These are phyloP conservation scores for Ramaria rubella DNA, from an alignment of 768 basidiomycete genomes.

Conservation along the genomic window DNA sequence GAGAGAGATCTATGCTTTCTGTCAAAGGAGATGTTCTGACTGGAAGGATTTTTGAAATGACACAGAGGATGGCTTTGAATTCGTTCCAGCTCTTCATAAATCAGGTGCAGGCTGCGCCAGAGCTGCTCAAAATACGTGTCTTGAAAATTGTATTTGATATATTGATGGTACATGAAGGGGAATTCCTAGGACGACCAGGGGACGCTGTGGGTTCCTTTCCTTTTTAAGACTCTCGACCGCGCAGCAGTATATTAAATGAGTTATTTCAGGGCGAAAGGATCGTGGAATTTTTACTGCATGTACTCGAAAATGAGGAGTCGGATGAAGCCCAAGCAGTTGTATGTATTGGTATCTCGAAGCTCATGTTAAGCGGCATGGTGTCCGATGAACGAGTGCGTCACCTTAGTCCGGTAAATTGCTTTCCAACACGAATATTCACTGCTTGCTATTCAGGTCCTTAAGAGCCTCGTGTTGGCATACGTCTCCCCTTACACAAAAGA, in stretches of 20 bases:
- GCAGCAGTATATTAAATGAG: background rate
- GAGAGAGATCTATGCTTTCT: conserved; percentile 1
- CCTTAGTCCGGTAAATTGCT: background rate
- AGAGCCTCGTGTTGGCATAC: conserved; percentile 52
- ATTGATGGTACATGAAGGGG: conserved; percentile 73
- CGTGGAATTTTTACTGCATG: conserved; percentile 57
- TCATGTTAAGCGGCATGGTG: conserved; percentile 72
- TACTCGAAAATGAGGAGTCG: conserved; percentile 50
- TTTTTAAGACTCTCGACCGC: conserved; percentile 5
- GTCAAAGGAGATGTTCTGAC: conserved; percentile 13
- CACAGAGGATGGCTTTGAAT: conserved; percentile 40
- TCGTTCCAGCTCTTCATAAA: conserved; percentile 78
- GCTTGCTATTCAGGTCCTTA: conserved; percentile 35
- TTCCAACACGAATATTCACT: background rate
- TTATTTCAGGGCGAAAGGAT: conserved; percentile 43
- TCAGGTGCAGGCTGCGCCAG: conserved; percentile 61
- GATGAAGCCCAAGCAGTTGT: conserved; percentile 61
- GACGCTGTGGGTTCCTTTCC: conserved; percentile 8
- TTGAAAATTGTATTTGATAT: conserved; percentile 82
- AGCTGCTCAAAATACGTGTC: conserved; percentile 59
- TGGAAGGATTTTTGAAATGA: conserved; percentile 22
- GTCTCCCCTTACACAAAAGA: conserved; percentile 73
- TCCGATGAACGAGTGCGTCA: conserved; percentile 57
- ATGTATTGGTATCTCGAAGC: conserved; percentile 78
- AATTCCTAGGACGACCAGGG: conserved; percentile 46